Percentiles rank a stretch among this genome's conserved stretches.
These are phyloP conservation scores for Coemansia sp. DNA, from an alignment of 192 early-diverging fungal species.

Conservation along the genomic window DNA sequence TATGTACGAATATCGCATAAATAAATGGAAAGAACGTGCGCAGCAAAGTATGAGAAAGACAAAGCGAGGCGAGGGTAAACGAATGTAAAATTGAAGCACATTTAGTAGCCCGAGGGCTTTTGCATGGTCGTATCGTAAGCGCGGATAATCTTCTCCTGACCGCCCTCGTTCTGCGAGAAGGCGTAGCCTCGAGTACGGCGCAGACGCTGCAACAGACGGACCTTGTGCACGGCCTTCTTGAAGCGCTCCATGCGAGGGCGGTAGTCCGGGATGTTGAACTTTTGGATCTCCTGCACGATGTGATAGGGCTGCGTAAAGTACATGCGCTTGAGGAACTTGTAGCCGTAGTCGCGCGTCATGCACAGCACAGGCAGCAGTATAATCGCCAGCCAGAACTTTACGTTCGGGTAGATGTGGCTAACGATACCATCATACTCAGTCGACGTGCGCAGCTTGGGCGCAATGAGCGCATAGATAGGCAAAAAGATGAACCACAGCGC, in stretches of 20 bases:
- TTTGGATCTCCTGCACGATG: constrained; percentile 98
- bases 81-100: neutral
- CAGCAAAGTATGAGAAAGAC: constrained; percentile 2
- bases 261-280: constrained; percentile 98
- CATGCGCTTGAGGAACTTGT: constrained; percentile 90
- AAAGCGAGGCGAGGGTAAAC: constrained; percentile 3
- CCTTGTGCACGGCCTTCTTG: constrained; percentile 99
- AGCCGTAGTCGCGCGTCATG: constrained; percentile 87
- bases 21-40: constrained; percentile 8
- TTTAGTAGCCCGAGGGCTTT: constrained; percentile 64
- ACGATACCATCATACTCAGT: constrained; percentile 79
- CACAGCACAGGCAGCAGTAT: constrained; percentile 84
- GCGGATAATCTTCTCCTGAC: constrained; percentile 84
- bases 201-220: constrained; percentile 88
- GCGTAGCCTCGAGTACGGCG: constrained; percentile 95
- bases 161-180: constrained; percentile 96
- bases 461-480: constrained; percentile 81
- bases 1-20: neutral
- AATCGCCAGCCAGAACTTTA: constrained; percentile 87
- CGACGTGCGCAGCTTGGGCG: constrained; percentile 67
- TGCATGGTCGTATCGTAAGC: constrained; percentile 74
- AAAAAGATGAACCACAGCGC: constrained; percentile 87
- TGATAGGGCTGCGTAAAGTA: constrained; percentile 87
- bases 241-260: constrained; percentile 98
- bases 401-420: constrained; percentile 65